A percentile compares a stretch with the other conserved stretches of the same genome.
Evolutionary conservation across 225 moss, liverwort and hornwort genomes (phyloP).

Genomic region (Antitrichia curtipendula): DNA sequence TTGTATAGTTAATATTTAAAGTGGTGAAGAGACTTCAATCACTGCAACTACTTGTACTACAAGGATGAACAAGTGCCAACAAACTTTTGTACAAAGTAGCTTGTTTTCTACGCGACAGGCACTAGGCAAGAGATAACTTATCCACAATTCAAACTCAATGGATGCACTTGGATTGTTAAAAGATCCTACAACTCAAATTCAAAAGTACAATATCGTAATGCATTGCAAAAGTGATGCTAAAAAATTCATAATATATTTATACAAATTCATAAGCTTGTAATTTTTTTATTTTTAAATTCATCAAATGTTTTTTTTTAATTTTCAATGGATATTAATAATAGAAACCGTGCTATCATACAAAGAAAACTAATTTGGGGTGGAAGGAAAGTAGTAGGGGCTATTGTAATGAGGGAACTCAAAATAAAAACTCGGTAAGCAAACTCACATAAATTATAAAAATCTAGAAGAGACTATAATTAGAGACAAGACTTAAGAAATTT

Average conservation of each 20-base stretch:
- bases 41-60: too few relatives aligned
- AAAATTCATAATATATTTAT: not conserved
- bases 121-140: too few relatives aligned
- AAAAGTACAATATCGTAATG: too few relatives aligned
- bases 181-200: not conserved
- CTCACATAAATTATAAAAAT: not conserved
- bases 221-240: not conserved
- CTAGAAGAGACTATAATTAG: too few relatives aligned
- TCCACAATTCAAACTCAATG: too few relatives aligned
- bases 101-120: too few relatives aligned
- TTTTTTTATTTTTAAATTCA: not conserved
- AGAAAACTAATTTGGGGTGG: too few relatives aligned
- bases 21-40: too few relatives aligned
- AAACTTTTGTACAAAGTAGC: too few relatives aligned
- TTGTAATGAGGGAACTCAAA: rapidly evolving
- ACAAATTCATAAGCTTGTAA: not conserved
- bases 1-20: too few relatives aligned
- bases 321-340: not conserved
- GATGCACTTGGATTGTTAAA: not conserved
- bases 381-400: too few relatives aligned
- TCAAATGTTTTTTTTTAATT: not conserved
- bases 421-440: rapidly evolving
- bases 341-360: rapidly evolving
- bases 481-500: not conserved
- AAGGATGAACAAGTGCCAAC: too few relatives aligned